Base-by-base conservation (phyloP, 1,284 basidiomycete species). In the Sporisorium scitamineum region DNA sequence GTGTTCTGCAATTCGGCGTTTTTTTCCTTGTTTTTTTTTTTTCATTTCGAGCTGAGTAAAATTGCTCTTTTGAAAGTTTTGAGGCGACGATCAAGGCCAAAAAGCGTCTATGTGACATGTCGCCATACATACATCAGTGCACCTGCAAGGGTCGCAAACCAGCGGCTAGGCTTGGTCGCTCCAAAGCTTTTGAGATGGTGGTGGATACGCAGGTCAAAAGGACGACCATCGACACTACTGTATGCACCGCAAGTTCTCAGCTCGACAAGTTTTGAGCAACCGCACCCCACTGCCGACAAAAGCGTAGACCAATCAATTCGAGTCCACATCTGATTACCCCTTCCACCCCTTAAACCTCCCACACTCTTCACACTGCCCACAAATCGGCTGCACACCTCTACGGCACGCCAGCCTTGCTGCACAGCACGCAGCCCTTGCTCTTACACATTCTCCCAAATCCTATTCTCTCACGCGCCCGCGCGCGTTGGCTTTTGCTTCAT, bases 401-500 rank as follows among this genome's bases (percentile, higher is more conserved):
- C 39, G 39, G 39, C 39, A 42, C n/a, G n/a, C 18, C 39, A 42
- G 10, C n/a, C 39, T 42, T 42, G n/a, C 39, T 42, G 39, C 39
- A 16, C 39, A 42, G 39, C 39, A n/a, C 16, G 37, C 13, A 39
- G 4, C 37, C 37, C 4, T n/a, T 39, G 18, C 37, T 39, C 37
- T 18, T 18, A n/a, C 37, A n/a, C 37, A 5, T 20, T 9, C 10
- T 39, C 39, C n/a, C 6, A 42, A 22, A 47, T 14, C 16, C 16
- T 31, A 31, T 31, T 27, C 48, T 50, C 39, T 42, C 39, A 9
- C 39, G n/a, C 18, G 39, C 14, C 2, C 9, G n/a, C n/a, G 5
- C 48, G 48, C 48, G 8, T 50, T 5, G 29, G 29, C 27, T 31
- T 31, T 50, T 10, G 2, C 22, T 56, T 56, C 42, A 56, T 56